Evolutionary conservation across 1,284 basidiomycete genomes (phyloP), one percentile per base, ranked within the genome.

Genomic region (Tilletia walkeri): DNA sequence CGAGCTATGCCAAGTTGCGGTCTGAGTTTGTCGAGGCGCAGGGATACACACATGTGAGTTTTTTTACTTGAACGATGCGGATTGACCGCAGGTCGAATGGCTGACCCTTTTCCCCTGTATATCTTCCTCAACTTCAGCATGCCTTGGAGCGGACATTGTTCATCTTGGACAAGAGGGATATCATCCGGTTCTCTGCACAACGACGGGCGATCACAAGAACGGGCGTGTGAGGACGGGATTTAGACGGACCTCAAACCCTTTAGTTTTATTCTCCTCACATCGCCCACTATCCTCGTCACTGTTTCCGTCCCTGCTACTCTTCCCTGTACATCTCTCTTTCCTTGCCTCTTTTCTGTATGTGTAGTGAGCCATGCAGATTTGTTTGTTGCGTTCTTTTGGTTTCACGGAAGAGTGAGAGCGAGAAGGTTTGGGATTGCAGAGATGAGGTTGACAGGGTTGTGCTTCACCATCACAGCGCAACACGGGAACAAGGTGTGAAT

Each of bases 1-100:
- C 95, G 67, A 94, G 92, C 79, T 97, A 98, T 82, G 92, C 94
- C 84, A 92, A 90, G 78, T 87, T 99, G 66, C 89, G 95, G n/a
- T 89, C 90, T 75, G 96, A 99, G 85, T 99, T 99, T 84, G 95
- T 98, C 12, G 91, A 89, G 7, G 90, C 92, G 76, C 94, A 98
- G 84, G 92, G 93, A 3, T 82, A 75, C 74, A 79, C 81, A 30
- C 67, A 71, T 67, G 68, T 69, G 61, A 69, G 68, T 66, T 14
- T 95, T 91, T 91, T 24, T 24, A 24, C 66, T 67, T 9, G 7
- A 2, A 9, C 5, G 24, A 63, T n/a, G 34, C n/a, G 1, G 18
- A 63, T 34, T 63, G 56, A 59, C 56, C 38, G 7, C 59, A 10
- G 56, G 24, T 30, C 24, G 24, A 30, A 30, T 30, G 24, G 24